Percentiles rank a stretch among this genome's conserved stretches.
These are phyloP conservation scores for Cladophialophora psammophila DNA, from an alignment of 2,329 filamentous ascomycete species.

Conservation along the genomic window DNA sequence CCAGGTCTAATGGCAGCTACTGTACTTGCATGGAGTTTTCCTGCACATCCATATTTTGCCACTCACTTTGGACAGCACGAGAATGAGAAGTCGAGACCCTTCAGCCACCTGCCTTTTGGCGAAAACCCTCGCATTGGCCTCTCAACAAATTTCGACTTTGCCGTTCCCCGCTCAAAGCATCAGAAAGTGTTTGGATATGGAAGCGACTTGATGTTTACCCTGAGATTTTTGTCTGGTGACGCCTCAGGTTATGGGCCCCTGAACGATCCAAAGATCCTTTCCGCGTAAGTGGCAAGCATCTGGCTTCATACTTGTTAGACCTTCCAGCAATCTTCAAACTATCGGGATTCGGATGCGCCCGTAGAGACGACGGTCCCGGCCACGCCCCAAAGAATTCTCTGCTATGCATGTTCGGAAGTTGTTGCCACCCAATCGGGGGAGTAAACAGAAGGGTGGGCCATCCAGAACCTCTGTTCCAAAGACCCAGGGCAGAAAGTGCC, in stretches of 20 bases:
- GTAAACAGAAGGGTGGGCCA: neutral
- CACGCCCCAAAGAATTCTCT: neutral
- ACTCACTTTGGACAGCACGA: neutral
- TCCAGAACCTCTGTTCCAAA: neutral
- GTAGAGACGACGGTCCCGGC: slow-evolving; percentile 2
- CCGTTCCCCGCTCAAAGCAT: neutral
- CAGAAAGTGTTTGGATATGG: neutral
- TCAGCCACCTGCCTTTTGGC: neutral
- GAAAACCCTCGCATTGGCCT: neutral
- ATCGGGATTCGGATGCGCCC: slow-evolving; percentile 1
- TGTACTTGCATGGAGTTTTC: neutral
- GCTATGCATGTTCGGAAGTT: neutral
- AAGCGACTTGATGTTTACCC: neutral
- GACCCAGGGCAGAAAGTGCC: neutral
- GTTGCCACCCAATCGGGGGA: neutral
- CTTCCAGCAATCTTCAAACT: neutral
- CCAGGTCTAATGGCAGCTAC: neutral
- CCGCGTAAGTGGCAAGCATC: neutral
- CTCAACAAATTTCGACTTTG: slow-evolving; percentile 3
- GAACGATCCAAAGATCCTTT: neutral
- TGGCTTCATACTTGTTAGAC: neutral
- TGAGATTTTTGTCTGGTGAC: neutral
- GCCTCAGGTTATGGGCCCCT: slow-evolving; percentile 1
- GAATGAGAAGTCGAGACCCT: slow-evolving; percentile 2
- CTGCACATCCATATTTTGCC: neutral